Evolutionary conservation across 768 basidiomycete species (phyloP).

Genomic region (Termitomyces eurrhizus): DNA sequence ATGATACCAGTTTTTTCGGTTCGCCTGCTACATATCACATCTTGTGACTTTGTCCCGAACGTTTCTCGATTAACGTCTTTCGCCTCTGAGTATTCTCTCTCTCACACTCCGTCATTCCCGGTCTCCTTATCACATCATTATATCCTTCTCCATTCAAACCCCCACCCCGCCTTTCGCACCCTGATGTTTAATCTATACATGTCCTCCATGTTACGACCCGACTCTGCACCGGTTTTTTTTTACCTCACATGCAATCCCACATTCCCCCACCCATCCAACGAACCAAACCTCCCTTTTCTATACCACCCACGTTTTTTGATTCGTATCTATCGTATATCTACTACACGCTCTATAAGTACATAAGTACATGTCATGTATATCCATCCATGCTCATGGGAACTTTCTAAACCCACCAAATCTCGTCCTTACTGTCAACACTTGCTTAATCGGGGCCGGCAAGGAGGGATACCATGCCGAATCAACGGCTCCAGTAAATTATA

Average conservation of each 20-base stretch:
- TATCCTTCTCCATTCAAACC: conserved; percentile 19
- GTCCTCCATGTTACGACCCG: conserved; percentile 14
- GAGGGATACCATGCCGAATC: background rate
- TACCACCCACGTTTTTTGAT: conserved; percentile 20
- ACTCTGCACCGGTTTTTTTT: background rate
- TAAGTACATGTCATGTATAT: conserved; percentile 27
- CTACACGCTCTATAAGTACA: conserved; percentile 30
- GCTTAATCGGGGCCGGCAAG: conserved; percentile 1
- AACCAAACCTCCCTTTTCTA: conserved; percentile 16
- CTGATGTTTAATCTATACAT: conserved; percentile 20
- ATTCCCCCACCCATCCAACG: background rate
- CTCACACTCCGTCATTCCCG: conserved; percentile 10
- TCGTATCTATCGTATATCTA: conserved; percentile 43
- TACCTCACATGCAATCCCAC: background rate
- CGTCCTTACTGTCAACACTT: conserved; percentile 3
- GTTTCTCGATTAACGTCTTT: background rate
- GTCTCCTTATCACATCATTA: conserved; percentile 18
- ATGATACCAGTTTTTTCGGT: background rate
- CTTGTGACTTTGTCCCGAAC: background rate
- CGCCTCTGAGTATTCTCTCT: background rate
- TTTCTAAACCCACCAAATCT: conserved; percentile 2
- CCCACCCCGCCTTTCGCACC: conserved; percentile 9
- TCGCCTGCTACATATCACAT: conserved; percentile 12
- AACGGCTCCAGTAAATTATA: background rate
- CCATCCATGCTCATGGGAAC: conserved; percentile 16